Base-by-base conservation (phyloP, 2,329 filamentous ascomycete genomes). In the Aureobasidium sp. region DNA sequence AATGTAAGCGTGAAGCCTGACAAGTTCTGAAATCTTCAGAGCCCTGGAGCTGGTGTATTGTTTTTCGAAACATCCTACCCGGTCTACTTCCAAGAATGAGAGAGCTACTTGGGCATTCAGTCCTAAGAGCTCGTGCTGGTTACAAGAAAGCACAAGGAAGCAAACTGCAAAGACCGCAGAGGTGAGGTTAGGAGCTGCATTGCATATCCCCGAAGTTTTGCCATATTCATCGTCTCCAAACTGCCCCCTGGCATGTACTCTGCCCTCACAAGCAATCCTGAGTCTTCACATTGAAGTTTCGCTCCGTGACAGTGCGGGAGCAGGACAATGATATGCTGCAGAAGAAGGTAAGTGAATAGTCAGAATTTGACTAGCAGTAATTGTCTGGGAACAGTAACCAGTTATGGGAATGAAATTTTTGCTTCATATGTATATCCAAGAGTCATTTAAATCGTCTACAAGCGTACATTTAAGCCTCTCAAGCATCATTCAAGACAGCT, bases 401-500 rank as follows among this genome's bases (percentile, higher is more conserved):
- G 9, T 9, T 7, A 34, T 9, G 32, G 7, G 32, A 34, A 34
- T 34, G 32, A 34, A 10, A 20, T 20, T 20, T 10, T 34, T 34
- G 9, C 32, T 34, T 34, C 32, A 10, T 32, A 8, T 5, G 29
- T 15, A 37, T 37, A 23, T 15, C 36, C 27, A n/a, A 13, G 47
- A 26, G 13, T 52, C 50, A 39, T 39, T 13, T n/a, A n/a, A 39
- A 39, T 39, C 20, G 23, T 52, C 7, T 39, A 20, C 34, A 26
- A 6, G 7, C 20, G 13, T 10, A 10, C 20, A 50, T 36, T 6
- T 39, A 36, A 13, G n/a, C 44, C 27, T 20, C 23, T 62, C 53
- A 57, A 29, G 55, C 42, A 27, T 58, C 55, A 29, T 20, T 39
- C 6, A 61, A 68, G 69, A 90, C 69, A 20, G 79, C 81, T 72